A percentile compares a stretch with the other conserved stretches of the same genome.
phyloP scores from a whole-genome alignment of 2,329 filamentous ascomycete species.

The Aureobasidium sp. region DNA sequence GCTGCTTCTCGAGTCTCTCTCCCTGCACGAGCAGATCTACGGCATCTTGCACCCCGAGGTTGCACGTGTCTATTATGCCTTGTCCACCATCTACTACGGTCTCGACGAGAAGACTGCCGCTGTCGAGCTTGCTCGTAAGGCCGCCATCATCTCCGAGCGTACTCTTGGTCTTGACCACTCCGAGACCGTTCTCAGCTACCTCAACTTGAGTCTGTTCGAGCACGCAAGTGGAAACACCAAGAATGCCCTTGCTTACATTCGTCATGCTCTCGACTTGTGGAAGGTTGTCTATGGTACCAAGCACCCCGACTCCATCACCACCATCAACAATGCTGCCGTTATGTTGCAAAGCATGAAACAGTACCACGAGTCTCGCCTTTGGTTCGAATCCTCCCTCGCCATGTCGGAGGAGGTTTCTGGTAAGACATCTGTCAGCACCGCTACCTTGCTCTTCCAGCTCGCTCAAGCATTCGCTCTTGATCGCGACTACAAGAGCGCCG shows the following conservation, averaged over 20 bases:
- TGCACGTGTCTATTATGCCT: constrained; percentile 84
- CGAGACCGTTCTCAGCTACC: constrained; percentile 89
- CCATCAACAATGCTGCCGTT: constrained; percentile 95
- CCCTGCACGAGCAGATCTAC: constrained; percentile 96
- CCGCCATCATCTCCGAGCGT: constrained; percentile 89
- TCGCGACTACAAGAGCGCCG: constrained; percentile 84
- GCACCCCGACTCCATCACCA: constrained; percentile 96
- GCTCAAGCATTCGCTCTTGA: constrained; percentile 94
- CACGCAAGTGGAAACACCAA: constrained; percentile 88
- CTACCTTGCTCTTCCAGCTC: constrained; percentile 93
- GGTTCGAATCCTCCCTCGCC: constrained; percentile 75
- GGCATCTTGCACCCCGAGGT: constrained; percentile 96
- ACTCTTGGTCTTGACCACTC: constrained; percentile 89
- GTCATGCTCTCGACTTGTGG: constrained; percentile 90
- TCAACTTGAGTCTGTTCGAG: constrained; percentile 90
- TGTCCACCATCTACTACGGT: constrained; percentile 95
- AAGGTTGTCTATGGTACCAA: constrained; percentile 91
- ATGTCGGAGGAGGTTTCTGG: constrained; percentile 89
- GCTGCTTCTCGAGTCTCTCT: constrained; percentile 88
- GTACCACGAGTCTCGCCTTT: constrained; percentile 88
- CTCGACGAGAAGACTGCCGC: constrained; percentile 96
- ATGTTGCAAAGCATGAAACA: constrained; percentile 96
- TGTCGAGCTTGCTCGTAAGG: constrained; percentile 91
- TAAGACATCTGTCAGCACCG: constrained; percentile 82
- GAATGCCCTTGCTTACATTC: constrained; percentile 78